Conservation (phyloP, 208 protist genomes). For the Naegleria fowleri region DNA sequence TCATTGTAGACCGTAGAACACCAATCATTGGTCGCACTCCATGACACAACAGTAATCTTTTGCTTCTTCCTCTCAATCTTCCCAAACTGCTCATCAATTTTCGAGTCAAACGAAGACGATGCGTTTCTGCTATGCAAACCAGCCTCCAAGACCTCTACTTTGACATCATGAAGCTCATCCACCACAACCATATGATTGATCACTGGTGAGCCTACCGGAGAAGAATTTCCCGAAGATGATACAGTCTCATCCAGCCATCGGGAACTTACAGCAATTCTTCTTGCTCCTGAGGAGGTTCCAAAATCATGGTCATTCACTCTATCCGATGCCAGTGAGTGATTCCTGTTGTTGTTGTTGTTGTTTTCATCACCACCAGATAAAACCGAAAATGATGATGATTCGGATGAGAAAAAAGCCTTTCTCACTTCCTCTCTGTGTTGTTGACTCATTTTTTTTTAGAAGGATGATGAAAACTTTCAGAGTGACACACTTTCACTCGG, state of each 20-base stretch:
- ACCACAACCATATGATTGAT: not conserved
- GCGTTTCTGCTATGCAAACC: not conserved
- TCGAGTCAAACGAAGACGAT: not conserved
- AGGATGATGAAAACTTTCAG: too few relatives aligned
- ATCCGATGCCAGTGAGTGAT: too few relatives aligned
- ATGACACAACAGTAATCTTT: not conserved
- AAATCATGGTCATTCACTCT: too few relatives aligned
- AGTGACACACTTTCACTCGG: too few relatives aligned
- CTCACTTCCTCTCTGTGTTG: too few relatives aligned
- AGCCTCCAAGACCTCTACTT: not conserved
- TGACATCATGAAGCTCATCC: not conserved
- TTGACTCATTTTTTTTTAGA: too few relatives aligned
- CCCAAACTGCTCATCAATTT: not conserved
- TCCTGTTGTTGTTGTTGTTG: too few relatives aligned
- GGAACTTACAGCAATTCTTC: not conserved
- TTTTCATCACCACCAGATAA: too few relatives aligned
- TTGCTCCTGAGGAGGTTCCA: not conserved
- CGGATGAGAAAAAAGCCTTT: too few relatives aligned
- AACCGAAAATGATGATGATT: too few relatives aligned
- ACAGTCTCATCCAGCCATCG: too few relatives aligned
- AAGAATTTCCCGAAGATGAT: not conserved
- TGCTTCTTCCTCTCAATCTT: not conserved
- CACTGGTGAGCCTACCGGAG: not conserved
- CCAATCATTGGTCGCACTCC: not conserved
- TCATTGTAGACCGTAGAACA: too few relatives aligned